A percentile compares a stretch with the other conserved stretches of the same genome.
These are phyloP conservation scores for Sodiomyces alkalinus DNA, from an alignment of 2,329 filamentous ascomycete genomes.

Conservation along the genomic window DNA sequence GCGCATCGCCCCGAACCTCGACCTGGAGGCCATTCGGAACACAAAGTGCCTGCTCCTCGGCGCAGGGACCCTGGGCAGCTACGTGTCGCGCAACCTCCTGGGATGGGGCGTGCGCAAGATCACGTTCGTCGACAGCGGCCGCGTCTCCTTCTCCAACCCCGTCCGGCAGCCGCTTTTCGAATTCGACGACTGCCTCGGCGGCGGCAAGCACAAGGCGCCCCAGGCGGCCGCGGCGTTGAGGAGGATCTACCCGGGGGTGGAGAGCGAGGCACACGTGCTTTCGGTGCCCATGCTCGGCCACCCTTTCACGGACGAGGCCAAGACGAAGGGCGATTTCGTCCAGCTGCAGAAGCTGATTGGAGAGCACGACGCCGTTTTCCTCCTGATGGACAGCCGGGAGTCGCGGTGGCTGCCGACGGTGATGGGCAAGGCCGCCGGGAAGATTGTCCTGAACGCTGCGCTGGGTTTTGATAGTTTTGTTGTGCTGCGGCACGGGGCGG, in stretches of 20 bases:
- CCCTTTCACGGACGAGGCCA: slow-evolving; percentile 58
- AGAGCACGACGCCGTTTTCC: slow-evolving; percentile 79
- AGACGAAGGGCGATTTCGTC: slow-evolving; percentile 59
- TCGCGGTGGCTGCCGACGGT: slow-evolving; percentile 91
- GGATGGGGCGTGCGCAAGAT: slow-evolving; percentile 94
- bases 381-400: slow-evolving; percentile 95
- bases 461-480: slow-evolving; percentile 94
- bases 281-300: slow-evolving; percentile 94
- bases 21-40: slow-evolving; percentile 77
- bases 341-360: slow-evolving; percentile 60
- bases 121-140: slow-evolving; percentile 88
- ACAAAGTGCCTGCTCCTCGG: slow-evolving; percentile 84
- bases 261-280: slow-evolving; percentile 64
- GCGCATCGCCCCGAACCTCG: slow-evolving; percentile 78
- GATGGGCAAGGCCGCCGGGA: slow-evolving; percentile 83
- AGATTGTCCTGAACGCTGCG: slow-evolving; percentile 94
- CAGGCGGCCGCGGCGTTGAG: slow-evolving; percentile 66
- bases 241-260: slow-evolving; percentile 82
- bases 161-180: slow-evolving; percentile 87
- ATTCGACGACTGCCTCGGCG: slow-evolving; percentile 76
- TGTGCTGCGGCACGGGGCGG: slow-evolving; percentile 85
- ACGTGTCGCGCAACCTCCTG: slow-evolving; percentile 82
- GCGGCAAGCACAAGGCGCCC: slow-evolving; percentile 70
- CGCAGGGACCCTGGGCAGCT: slow-evolving; percentile 84
- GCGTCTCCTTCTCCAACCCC: slow-evolving; percentile 90